Conservation (phyloP, 768 basidiomycete genomes). For the Infundibulicybe gibba region DNA sequence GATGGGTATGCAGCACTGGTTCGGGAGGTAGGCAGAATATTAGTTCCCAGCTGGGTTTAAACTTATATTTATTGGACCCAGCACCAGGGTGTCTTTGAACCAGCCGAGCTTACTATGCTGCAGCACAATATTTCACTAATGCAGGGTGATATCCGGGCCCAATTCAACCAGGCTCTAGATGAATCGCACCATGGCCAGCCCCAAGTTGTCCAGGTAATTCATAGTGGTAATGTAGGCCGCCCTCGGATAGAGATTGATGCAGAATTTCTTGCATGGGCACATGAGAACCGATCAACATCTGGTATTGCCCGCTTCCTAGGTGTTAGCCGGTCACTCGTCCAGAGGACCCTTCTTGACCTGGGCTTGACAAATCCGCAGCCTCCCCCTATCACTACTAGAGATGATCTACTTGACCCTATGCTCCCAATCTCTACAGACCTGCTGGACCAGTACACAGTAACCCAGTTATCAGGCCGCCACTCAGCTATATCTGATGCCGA, state of each 20-base stretch:
- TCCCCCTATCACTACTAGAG: conserved; percentile 1
- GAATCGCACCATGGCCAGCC: conserved; percentile 9
- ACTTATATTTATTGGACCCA: conserved; percentile 1
- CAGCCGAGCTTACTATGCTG: conserved; percentile 3
- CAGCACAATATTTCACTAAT: conserved; percentile 7
- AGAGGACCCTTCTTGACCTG: conserved; percentile 8
- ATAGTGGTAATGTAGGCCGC: conserved; percentile 8
- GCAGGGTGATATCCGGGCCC: conserved; percentile 5
- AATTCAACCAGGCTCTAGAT: conserved; percentile 8
- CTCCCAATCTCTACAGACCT: neutral
- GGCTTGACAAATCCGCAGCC: conserved; percentile 8
- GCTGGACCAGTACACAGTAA: neutral
- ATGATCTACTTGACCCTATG: conserved; percentile 2
- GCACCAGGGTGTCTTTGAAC: conserved; percentile 7
- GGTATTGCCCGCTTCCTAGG: conserved; percentile 10
- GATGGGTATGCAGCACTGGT: conserved; percentile 3
- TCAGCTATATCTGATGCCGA: neutral
- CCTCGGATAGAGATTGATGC: conserved; percentile 11
- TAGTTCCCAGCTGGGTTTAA: neutral
- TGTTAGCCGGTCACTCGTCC: conserved; percentile 8
- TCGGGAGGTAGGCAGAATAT: neutral
- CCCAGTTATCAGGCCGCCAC: neutral
- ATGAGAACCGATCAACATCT: conserved; percentile 8
- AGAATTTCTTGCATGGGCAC: conserved; percentile 14
- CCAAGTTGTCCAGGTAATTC: conserved; percentile 1